Evolutionary conservation across 163 green algal species (phyloP).

Genomic region (Coccomyxa subellipsoidea): DNA sequence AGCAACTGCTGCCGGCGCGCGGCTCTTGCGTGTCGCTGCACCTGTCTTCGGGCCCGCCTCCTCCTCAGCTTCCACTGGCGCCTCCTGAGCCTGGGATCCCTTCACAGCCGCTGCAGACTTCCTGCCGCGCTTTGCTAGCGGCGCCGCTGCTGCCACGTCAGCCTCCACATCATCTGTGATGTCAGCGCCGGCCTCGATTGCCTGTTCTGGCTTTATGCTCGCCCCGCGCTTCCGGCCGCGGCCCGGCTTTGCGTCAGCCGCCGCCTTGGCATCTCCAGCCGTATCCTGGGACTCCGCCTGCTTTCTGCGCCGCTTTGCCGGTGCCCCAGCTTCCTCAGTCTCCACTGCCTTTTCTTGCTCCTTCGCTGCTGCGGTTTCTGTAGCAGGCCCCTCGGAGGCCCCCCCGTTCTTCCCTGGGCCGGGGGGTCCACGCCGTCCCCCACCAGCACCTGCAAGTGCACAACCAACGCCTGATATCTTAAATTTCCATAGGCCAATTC

Average conservation of each 20-base stretch:
- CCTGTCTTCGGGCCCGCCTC: background rate
- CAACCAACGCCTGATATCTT: no score
- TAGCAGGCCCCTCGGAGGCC: background rate
- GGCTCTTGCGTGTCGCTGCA: background rate
- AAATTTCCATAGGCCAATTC: no score
- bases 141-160: background rate
- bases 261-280: no score
- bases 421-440: no score
- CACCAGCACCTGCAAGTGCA: no score
- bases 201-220: no score
- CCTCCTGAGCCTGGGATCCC: background rate
- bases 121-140: background rate
- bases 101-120: background rate
- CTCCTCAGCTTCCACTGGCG: background rate
- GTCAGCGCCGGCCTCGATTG: no score
- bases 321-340: no score
- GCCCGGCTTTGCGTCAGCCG: no score
- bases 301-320: no score
- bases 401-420: no score
- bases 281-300: no score
- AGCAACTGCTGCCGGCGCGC: background rate
- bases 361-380: background rate
- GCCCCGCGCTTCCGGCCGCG: background rate
- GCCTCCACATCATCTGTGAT: background rate
- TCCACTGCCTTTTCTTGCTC: background rate